Conservation (phyloP, 495 filamentous ascomycete genomes). For the Hyaloscypha finlandica region DNA sequence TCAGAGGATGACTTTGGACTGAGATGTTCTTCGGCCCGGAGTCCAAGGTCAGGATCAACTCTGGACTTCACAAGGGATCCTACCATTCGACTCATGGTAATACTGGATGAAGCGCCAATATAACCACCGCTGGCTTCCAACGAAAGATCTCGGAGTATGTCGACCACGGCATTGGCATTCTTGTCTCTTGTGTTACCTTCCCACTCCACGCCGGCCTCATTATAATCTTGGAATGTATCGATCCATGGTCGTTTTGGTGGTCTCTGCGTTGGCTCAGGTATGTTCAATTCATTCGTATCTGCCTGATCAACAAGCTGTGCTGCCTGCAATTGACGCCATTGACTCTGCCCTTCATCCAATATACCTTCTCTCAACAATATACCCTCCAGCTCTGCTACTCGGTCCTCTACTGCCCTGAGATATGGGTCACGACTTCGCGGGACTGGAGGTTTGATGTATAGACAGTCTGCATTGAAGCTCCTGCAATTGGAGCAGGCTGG, state of each 20-base stretch:
- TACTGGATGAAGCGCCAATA: conserved; percentile 16
- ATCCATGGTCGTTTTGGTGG: neutral
- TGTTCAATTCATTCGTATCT: neutral
- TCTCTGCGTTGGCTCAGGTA: neutral
- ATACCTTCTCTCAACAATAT: conserved; percentile 4
- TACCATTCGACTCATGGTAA: conserved; percentile 8
- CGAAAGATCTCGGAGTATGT: conserved; percentile 8
- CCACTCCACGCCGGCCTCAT: neutral
- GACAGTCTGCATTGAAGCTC: conserved; percentile 5
- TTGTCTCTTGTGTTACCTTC: neutral
- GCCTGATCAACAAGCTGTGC: neutral
- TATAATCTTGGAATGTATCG: neutral
- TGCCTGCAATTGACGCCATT: conserved; percentile 1
- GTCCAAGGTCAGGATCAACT: conserved; percentile 2
- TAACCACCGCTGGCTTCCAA: conserved; percentile 12
- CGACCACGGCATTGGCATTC: conserved; percentile 2
- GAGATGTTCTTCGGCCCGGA: conserved; percentile 7
- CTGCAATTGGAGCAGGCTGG: neutral
- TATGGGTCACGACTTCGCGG: neutral
- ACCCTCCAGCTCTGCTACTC: conserved; percentile 2
- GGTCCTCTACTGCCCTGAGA: conserved; percentile 5
- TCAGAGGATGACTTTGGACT: conserved; percentile 6
- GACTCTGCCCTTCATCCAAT: neutral
- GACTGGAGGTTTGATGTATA: conserved; percentile 2
- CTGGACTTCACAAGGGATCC: conserved; percentile 14